Percentiles rank a stretch among this genome's conserved stretches.
These are phyloP conservation scores for Paecilomyces variotii DNA, from an alignment of 2,329 filamentous ascomycete species.

Conservation along the genomic window DNA sequence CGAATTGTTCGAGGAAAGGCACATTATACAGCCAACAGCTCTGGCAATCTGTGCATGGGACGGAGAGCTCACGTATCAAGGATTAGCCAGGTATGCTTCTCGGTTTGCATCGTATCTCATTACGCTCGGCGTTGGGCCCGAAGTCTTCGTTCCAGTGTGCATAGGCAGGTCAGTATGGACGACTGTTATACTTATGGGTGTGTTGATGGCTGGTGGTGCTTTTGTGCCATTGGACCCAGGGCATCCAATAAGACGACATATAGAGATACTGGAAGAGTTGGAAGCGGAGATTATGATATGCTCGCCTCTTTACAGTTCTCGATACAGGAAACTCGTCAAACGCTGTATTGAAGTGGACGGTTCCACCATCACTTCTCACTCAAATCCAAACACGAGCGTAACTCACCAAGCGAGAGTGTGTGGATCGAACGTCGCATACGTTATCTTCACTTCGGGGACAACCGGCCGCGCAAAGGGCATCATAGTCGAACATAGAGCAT, in stretches of 20 bases:
- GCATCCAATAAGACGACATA: slow-evolving; percentile 25
- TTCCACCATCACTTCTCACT: slow-evolving; percentile 19
- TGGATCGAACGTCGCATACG: slow-evolving; percentile 24
- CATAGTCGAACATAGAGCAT: slow-evolving; percentile 26
- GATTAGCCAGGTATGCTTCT: slow-evolving; percentile 18
- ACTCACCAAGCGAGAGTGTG: slow-evolving; percentile 9
- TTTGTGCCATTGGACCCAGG: slow-evolving; percentile 27
- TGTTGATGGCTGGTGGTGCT: slow-evolving; percentile 26
- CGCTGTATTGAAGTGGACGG: slow-evolving; percentile 25
- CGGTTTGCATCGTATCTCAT: slow-evolving; percentile 22
- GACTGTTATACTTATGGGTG: slow-evolving; percentile 23
- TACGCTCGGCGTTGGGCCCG: slow-evolving; percentile 24
- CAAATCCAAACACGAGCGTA: slow-evolving; percentile 6
- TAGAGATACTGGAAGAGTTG: slow-evolving; percentile 24
- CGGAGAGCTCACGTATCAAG: slow-evolving; percentile 23
- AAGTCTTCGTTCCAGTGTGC: slow-evolving; percentile 25
- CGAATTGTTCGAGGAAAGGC: slow-evolving; percentile 23
- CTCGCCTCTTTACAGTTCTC: slow-evolving; percentile 22
- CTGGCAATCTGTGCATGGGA: slow-evolving; percentile 30
- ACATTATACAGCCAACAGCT: slow-evolving; percentile 16
- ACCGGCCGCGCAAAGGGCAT: slow-evolving; percentile 32
- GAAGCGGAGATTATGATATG: slow-evolving; percentile 24
- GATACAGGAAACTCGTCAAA: slow-evolving; percentile 21
- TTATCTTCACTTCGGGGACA: slow-evolving; percentile 30
- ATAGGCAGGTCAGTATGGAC: slow-evolving; percentile 28